phyloP scores from a whole-genome alignment of 768 basidiomycete species.

The Rubroboletus satanas region DNA sequence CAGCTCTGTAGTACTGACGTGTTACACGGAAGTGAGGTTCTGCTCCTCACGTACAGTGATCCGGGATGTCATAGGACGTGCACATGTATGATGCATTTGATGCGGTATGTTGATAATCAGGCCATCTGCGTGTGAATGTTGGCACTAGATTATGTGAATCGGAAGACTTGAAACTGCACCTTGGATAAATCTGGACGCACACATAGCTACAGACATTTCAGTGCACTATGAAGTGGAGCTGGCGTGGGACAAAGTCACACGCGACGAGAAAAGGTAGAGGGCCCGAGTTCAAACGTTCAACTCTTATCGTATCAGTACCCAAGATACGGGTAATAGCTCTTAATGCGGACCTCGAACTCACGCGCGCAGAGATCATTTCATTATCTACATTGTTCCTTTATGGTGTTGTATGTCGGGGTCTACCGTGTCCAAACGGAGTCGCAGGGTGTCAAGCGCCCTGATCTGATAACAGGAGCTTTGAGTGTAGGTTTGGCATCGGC shows the following conservation, averaged over 20 bases:
- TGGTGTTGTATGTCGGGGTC: too few relatives aligned
- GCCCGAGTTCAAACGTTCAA: neutral
- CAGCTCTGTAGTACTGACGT: neutral
- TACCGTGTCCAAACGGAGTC: too few relatives aligned
- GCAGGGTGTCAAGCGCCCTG: too few relatives aligned
- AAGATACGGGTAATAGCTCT: neutral
- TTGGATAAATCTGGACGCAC: neutral
- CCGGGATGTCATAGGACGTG: neutral
- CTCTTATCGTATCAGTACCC: neutral
- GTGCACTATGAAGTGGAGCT: too few relatives aligned
- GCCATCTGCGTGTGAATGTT: neutral
- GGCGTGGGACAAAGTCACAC: neutral
- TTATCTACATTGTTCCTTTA: too few relatives aligned
- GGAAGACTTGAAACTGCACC: neutral
- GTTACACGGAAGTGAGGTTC: neutral
- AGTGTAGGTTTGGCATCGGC: too few relatives aligned
- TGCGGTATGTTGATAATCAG: neutral
- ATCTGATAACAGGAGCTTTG: too few relatives aligned
- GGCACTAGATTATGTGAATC: neutral
- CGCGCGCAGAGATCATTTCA: too few relatives aligned
- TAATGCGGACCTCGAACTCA: too few relatives aligned
- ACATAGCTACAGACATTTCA: too few relatives aligned
- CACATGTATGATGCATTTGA: neutral
- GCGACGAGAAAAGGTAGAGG: neutral
- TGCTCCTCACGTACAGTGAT: neutral